Base-by-base conservation (phyloP, 495 filamentous ascomycete species). In the Penicillium waksmanii region DNA sequence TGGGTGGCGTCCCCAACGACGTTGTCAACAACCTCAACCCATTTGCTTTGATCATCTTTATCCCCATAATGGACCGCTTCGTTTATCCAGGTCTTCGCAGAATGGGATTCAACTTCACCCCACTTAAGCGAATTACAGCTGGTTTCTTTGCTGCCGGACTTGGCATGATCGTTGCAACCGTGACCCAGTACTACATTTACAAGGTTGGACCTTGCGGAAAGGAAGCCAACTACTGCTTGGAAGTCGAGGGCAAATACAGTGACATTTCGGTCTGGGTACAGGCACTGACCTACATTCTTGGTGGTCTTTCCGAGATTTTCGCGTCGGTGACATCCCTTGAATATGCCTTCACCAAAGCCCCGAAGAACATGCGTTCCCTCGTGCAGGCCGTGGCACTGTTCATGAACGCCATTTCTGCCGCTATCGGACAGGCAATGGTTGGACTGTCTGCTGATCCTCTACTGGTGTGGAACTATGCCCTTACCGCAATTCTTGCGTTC, bases 311-410 rank as follows among this genome's bases (percentile, higher is more conserved):
- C n/a, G 89, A 91, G 72, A 89, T 90, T 60, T 81, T 91, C 59
- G 86, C 87, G 0, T 85, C 80, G 50, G 81, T 90, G 63, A 87
- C 85, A 13, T 79, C 74, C 1, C 77, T 88, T 6, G 86, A 89
- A 67, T 92, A 93, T 58, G 91, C 90, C 5, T 92, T 86, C 69
- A 89, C 85, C 64, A 91, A 93, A 74, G 89, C 91, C 1, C 91
- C 91, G 7, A 81, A 77, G 60, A 91, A 87, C 71, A 91, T 93
- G 88, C 82, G 87, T 10, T 88, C 86, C 11, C 80, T 91, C 35
- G 86, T 93, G 21, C 85, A 85, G 64, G 82, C 86, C 5, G 73
- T 91, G 42, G 82, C 82, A 31, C 80, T 91, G 43, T 89, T 92
- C 72, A 86, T 84, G 73, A 86, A 82, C 44, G 90, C 89, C 35